Conservation (phyloP, 352 stramenopile species). For the Phytophthora cryptogea region DNA sequence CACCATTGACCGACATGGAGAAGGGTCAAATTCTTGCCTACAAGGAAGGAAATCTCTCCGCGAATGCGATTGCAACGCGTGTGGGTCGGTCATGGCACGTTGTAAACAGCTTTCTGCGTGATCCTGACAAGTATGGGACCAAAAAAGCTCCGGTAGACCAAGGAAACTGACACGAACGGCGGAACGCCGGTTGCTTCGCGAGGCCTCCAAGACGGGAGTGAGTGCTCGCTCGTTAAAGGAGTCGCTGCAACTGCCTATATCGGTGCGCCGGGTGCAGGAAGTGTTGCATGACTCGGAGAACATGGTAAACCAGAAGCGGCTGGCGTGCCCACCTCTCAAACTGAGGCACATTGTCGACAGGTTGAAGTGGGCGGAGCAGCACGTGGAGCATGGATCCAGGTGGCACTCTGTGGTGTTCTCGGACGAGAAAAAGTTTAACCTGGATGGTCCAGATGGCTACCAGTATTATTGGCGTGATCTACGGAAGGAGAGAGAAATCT, state of each 20-base stretch:
- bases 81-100: not conserved
- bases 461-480: constrained; percentile 7
- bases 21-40: constrained; percentile 1
- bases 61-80: not conserved
- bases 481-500: not conserved
- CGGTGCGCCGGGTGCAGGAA: constrained; percentile 1
- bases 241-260: not conserved
- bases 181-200: not conserved
- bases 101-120: not conserved
- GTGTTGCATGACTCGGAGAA: constrained; percentile 5
- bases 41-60: not conserved
- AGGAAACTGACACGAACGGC: not conserved
- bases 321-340: not conserved
- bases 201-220: constrained; percentile 4
- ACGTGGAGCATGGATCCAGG: not conserved
- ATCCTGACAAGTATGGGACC: not conserved
- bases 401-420: constrained; percentile 3
- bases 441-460: constrained; percentile 10
- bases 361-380: constrained; percentile 2
- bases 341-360: not conserved
- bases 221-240: constrained; percentile 3
- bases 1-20: constrained; percentile 6
- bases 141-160: not conserved
- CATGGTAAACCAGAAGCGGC: constrained; percentile 6
- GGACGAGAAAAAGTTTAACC: constrained; percentile 13